phyloP scores from a whole-genome alignment of 208 protist species.

The Naegleria fowleri region DNA sequence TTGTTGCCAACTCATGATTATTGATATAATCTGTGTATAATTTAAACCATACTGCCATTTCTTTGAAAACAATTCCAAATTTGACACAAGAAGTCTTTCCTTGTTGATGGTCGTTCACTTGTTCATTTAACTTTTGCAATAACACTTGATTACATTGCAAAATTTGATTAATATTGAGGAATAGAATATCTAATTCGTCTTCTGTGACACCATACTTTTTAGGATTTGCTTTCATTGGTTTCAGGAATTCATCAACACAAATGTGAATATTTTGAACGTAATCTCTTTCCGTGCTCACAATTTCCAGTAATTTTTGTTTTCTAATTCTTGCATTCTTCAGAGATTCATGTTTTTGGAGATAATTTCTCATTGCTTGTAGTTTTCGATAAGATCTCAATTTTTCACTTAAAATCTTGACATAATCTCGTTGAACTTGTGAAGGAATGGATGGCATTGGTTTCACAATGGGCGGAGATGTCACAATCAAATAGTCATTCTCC shows the following conservation, averaged over 20 bases:
- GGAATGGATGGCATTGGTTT: no score
- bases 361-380: background rate
- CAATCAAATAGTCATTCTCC: no score
- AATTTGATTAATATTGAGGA: constrained; percentile 8
- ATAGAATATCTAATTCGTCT: background rate
- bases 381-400: background rate
- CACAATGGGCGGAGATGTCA: no score
- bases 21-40: background rate
- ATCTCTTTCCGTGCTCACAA: background rate
- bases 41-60: constrained; percentile 10
- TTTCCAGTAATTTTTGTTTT: background rate
- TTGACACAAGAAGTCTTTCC: background rate
- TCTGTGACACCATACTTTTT: background rate
- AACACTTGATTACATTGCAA: background rate
- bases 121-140: background rate
- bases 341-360: constrained; percentile 1
- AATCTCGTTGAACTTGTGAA: no score
- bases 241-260: background rate
- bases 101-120: background rate
- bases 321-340: background rate
- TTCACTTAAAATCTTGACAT: background rate
- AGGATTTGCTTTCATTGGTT: background rate
- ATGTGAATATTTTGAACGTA: background rate
- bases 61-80: background rate
- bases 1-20: background rate